Base-by-base conservation (phyloP, 164 flowering plant species). In the Hamamelis virginiana region DNA sequence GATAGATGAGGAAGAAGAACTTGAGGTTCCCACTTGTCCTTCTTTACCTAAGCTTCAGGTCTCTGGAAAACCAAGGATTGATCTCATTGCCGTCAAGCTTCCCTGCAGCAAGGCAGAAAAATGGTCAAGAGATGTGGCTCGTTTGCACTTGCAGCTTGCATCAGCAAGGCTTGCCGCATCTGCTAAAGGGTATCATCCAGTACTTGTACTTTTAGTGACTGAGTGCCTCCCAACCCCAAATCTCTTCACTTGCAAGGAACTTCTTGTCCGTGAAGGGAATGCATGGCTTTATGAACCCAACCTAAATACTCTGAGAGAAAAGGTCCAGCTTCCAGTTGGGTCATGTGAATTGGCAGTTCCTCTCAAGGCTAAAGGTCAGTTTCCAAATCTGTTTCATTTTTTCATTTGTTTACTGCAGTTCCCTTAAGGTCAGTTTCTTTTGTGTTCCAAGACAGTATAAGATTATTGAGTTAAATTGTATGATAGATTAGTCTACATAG, bases 1-100 rank as follows among this genome's bases (percentile, higher is more conserved):
- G 94, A 85, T 89, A 12, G 91, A 89, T 22, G 94, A 89, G 79
- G 91, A 87, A 65, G 82, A 87, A 67, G 90, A 84, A 51, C 51
- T 61, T 13, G 87, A 83, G 50, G 84, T 88, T 26, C 94, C 94
- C 21, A 53, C 70, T 46, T 87, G 91, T 71, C 87, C 91, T 0
- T 59, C 70, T 53, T 68, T 87, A 4, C 91, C 91, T 13, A 78
- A 70, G 72, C 74, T 80, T 10, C 64, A 76, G 41, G 62, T 61
- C 26, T 84, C 85, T 9, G 52, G 80, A 38, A 81, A 66, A 59
- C 73, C 65, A 47, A 60, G 81, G 4, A 71, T 87, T 56, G 86
- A 85, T 74, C 81, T 87, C 23, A 66, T 87, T 43, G 86, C 72
- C 6, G 88, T 83, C 21, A 87, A 85, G 75, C 86, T 87, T 68